These are phyloP conservation scores for Penicillium subrubescens DNA, from an alignment of 495 filamentous ascomycete genomes.

Conservation along the genomic window DNA sequence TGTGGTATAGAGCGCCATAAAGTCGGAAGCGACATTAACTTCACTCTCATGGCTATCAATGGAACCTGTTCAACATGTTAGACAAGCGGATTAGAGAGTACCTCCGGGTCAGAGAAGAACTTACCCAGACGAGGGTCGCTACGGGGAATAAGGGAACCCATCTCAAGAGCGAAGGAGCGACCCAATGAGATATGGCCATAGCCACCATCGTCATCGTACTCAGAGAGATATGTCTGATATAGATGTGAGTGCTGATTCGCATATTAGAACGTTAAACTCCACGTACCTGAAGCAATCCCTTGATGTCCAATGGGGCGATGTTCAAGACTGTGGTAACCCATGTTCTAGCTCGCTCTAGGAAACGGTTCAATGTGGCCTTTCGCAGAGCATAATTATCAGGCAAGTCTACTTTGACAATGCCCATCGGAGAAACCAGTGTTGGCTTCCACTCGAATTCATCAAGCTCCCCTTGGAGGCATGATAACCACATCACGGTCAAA, in stretches of 20 bases:
- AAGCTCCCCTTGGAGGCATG: slow-evolving; percentile 89
- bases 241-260: slow-evolving; percentile 13
- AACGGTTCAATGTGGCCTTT: slow-evolving; percentile 71
- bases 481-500: slow-evolving; percentile 88
- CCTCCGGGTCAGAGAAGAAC: not conserved
- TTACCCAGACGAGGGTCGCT: slow-evolving; percentile 80
- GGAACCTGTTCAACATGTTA: slow-evolving; percentile 40
- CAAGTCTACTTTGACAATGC: slow-evolving; percentile 78
- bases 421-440: slow-evolving; percentile 71
- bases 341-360: slow-evolving; percentile 71
- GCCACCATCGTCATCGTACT: slow-evolving; percentile 82
- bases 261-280: not conserved
- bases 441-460: slow-evolving; percentile 90
- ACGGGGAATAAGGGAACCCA: slow-evolving; percentile 84
- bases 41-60: slow-evolving; percentile 71
- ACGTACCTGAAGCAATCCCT: slow-evolving; percentile 75
- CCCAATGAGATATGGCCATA: slow-evolving; percentile 91
- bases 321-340: slow-evolving; percentile 84
- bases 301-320: slow-evolving; percentile 89
- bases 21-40: slow-evolving; percentile 90
- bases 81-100: not conserved
- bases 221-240: slow-evolving; percentile 80
- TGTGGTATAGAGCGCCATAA: slow-evolving; percentile 95
- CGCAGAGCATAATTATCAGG: slow-evolving; percentile 86
- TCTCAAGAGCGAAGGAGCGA: slow-evolving; percentile 92